Evolutionary conservation across 805 yeast genomes (phyloP), one percentile per base, ranked within the genome.

Genomic region (Candida coquimbonensis): DNA sequence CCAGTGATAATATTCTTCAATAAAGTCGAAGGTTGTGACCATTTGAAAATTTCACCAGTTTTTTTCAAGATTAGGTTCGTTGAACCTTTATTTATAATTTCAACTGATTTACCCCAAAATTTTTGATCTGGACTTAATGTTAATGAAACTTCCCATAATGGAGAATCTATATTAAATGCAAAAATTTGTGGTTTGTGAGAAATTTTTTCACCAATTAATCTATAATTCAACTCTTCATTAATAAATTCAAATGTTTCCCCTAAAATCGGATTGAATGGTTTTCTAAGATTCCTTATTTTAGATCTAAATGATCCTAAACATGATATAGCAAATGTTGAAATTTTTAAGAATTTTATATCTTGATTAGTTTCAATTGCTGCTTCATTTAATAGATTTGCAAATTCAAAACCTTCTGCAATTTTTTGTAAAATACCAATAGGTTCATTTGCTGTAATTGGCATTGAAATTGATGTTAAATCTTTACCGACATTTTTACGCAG

Each of bases 361-460:
- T 66, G 66, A n/a, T 66, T 62, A 1, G 70, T 61, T 9, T 75
- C 65, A 5, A 64, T 58, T 0, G 71, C 67, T 0, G 95, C 87
- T 36, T 75, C 72, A 50, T 80, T 80, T 38, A 93, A 67, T 36
- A 93, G 58, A 38, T 75, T 68, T 32, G 86, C 64, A 61, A 87
- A 87, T 63, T 93, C 99, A 58, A 86, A 72, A 39, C 80, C 63
- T 62, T 93, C 99, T 0, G 93, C 73, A 54, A 82, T 78, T 50
- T 81, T 77, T 62, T 93, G 96, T 46, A 91, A 69, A 27, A 86
- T 78, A 0, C 95, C 78, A 21, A 91, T 61, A 0, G 99, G 99
- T 64, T 93, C 99, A 66, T 93, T 93, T 45, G 89, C 77, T 1
- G 93, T 81, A 8, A 93, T 96, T 1, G 99, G 99, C 90, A 91